Evolutionary conservation across 768 basidiomycete genomes (phyloP).

Genomic region (Tylopilus felleus): DNA sequence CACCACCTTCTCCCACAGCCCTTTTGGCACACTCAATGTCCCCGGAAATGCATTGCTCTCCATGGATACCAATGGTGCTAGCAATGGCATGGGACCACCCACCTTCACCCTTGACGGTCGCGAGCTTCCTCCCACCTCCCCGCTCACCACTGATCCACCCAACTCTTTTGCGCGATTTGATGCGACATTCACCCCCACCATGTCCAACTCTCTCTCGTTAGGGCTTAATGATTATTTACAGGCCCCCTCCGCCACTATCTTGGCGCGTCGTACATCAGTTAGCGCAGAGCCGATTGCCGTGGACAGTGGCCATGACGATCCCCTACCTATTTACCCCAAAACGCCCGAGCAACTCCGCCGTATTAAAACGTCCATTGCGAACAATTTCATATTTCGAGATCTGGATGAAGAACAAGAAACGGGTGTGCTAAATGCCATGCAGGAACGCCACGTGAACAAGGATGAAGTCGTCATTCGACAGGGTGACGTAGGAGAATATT

Average conservation of each 20-base stretch:
- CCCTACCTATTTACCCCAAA: constrained; percentile 76
- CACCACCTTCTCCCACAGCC: constrained; percentile 53
- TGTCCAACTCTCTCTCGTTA: constrained; percentile 37
- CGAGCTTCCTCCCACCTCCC: constrained; percentile 60
- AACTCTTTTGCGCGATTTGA: constrained; percentile 54
- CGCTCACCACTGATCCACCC: constrained; percentile 43
- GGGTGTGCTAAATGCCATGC: constrained; percentile 94
- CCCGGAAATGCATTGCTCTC: constrained; percentile 76
- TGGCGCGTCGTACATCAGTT: constrained; percentile 91
- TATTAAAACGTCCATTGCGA: constrained; percentile 82
- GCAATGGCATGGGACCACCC: constrained; percentile 41
- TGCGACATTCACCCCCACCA: constrained; percentile 41
- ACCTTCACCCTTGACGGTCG: constrained; percentile 58
- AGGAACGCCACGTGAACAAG: constrained; percentile 66
- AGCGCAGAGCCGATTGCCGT: constrained; percentile 95
- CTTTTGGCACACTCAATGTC: constrained; percentile 77
- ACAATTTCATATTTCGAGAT: constrained; percentile 93
- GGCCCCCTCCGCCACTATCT: constrained; percentile 69
- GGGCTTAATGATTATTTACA: constrained; percentile 66
- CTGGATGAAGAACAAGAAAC: constrained; percentile 94
- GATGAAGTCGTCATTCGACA: constrained; percentile 94
- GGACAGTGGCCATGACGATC: constrained; percentile 59
- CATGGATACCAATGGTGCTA: constrained; percentile 36
- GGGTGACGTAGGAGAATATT: constrained; percentile 95
- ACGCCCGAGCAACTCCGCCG: constrained; percentile 78